Evolutionary conservation across 2,329 filamentous ascomycete species (phyloP), one percentile per base, ranked within the genome.

Genomic region (Chrysosporium keratinophilum): DNA sequence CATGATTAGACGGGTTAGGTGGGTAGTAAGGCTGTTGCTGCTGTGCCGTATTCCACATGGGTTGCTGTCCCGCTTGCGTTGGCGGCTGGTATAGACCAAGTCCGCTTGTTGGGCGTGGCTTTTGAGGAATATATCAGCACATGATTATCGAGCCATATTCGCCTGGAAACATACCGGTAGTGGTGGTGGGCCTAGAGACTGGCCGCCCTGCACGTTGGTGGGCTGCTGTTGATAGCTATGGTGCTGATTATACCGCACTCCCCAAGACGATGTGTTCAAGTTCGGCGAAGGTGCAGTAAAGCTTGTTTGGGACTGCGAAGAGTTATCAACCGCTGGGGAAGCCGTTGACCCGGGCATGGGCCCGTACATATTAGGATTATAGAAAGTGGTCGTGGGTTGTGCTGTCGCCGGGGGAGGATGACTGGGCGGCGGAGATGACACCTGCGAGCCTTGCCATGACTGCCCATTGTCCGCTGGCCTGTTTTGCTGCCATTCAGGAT

Each of bases 181-280:
- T 23, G 69, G 62, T 33, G 62, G 66, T 19, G 67, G 69, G 37
- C 64, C 61, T 15, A 51, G 28, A 20, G 37, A 9, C 15, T 52
- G 20, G 60, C 58, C 52, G 59, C 60, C 53, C 59, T 52, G 47
- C 49, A 15, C 50, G 49, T 5, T 37, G 34, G 48, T 55, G 20
- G 45, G 49, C 37, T 56, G 57, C 31, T 58, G 58, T 28, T 59
- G 55, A 19, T 56, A 49, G 23, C 40, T 28, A 20, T 54, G 46
- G 15, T 57, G 53, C 15, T 58, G 56, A 54, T 71, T 73, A 56
- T 71, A 74, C 51, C 67, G 67, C 44, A 74, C 71, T 23, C 72
- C 72, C 72, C 72, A 75, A 14, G 61, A 60, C 14, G 67, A 64
- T 12, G 69, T 69, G 58, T 72, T 67, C 19, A 62, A 15, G 5